Percentiles rank a stretch among this genome's conserved stretches.
phyloP scores from a whole-genome alignment of 106 monocot genomes.

The Allium cepa region DNA sequence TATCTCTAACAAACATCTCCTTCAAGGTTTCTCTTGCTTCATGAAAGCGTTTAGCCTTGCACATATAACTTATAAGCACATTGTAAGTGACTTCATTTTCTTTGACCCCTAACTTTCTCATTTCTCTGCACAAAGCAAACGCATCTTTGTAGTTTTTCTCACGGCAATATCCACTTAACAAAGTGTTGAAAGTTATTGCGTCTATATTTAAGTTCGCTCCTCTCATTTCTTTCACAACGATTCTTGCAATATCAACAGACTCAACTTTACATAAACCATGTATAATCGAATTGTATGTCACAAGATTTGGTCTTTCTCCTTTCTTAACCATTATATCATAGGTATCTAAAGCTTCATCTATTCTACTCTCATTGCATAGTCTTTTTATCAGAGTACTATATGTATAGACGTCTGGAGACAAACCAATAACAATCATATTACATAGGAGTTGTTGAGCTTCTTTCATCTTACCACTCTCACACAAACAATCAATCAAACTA shows the following conservation, averaged over 20 bases:
- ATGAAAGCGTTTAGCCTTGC: constrained; percentile 17
- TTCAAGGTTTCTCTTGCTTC: constrained; percentile 31
- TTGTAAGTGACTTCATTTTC: constrained; percentile 26
- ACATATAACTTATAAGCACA: constrained; percentile 27
- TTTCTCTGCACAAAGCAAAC: constrained; percentile 18
- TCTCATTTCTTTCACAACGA: constrained; percentile 18
- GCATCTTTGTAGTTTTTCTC: constrained; percentile 11
- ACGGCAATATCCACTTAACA: constrained; percentile 21
- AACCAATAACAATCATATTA: constrained; percentile 22
- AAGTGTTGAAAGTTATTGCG: constrained; percentile 19
- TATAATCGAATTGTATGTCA: constrained; percentile 32
- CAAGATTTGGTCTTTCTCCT: constrained; percentile 19
- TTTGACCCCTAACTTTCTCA: constrained; percentile 17
- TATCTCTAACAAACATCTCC: constrained; percentile 17
- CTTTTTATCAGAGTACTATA: constrained; percentile 31
- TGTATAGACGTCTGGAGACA: constrained; percentile 25
- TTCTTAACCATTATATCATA: constrained; percentile 27
- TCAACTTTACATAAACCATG: constrained; percentile 28
- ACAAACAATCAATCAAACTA: constrained; percentile 27
- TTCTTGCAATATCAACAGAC: constrained; percentile 10
- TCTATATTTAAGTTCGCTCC: constrained; percentile 7
- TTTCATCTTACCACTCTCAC: constrained; percentile 19
- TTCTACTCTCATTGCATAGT: constrained; percentile 10
- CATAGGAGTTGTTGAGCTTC: constrained; percentile 23
- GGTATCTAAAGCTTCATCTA: constrained; percentile 25